Evolutionary conservation across 2,329 filamentous ascomycete species (phyloP), one percentile per base, ranked within the genome.

Genomic region (Penicillium hordei): DNA sequence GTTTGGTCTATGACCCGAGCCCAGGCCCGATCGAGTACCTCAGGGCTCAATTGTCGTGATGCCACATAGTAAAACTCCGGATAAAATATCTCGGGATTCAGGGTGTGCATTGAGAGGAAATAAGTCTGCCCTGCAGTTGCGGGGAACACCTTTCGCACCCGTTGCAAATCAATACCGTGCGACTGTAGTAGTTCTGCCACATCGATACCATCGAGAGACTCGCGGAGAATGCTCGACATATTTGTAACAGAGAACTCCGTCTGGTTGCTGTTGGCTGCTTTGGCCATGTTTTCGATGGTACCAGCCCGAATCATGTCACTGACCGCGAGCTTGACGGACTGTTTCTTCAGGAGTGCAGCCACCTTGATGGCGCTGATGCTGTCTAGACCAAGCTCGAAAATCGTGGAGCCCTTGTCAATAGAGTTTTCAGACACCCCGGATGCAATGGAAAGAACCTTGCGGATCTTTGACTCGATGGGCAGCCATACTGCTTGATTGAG

Each of bases 291-390:
- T 2, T 75, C 69, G 23, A 95, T 80, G 0, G 85, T 91, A 4
- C 82, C 79, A 1, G 87, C 85, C 58, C 79, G 84, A 3, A 95
- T 76, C 66, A 96, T 84, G 39, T 90, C 84, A 42, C 89, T 87
- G 3, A 93, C 89, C 34, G 82, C 81, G 1, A 96, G 72, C 13
- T 76, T 73, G 8, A 96, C 74, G 0, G 81, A 83, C 42, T 81
- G 75, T 48, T 67, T 89, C 42, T 85, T 86, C 4, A 97, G 77
- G 8, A 92, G 78, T 0, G 88, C 83, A 9, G 87, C 86, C 4
- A 92, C 86, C 68, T 94, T 95, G 76, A 97, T 94, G 1, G 91
- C 89, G 62, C 88, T 93, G 72, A 97, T 96, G 0, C 93, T 97
- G 71, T 97, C 93, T 1, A 97, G 83, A 0, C 93, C 93, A 1